A percentile compares a stretch with the other conserved stretches of the same genome.
phyloP scores from a whole-genome alignment of 1,139 yeast genomes.

The Keqinozyma sinolaborantium region DNA sequence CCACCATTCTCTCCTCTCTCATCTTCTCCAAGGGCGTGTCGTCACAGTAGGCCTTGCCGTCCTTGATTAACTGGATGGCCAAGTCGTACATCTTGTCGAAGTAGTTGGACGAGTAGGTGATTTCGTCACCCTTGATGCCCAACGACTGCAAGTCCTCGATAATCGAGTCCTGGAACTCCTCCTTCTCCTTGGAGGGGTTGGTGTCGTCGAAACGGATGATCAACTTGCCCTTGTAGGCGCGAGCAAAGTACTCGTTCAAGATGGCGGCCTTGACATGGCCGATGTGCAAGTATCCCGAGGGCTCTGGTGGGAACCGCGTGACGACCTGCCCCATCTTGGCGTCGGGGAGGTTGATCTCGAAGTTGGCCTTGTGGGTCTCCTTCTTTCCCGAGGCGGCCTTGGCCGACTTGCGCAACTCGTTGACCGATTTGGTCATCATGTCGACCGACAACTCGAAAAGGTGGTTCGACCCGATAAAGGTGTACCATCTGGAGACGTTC shows the following conservation, averaged over 20 bases:
- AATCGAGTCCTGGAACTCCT: constrained; percentile 88
- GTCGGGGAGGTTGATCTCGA: constrained; percentile 85
- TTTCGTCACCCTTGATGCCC: constrained; percentile 86
- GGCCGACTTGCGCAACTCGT: constrained; percentile 70
- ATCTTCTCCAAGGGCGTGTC: constrained; percentile 89
- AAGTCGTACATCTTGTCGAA: constrained; percentile 85
- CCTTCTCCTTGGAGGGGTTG: constrained; percentile 92
- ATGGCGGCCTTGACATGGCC: constrained; percentile 98
- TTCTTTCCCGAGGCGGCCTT: constrained; percentile 47
- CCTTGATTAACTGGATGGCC: constrained; percentile 82
- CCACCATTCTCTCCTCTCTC: constrained; percentile 99
- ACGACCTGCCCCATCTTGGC: constrained; percentile 93
- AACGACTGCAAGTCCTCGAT: constrained; percentile 82
- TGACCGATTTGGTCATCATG: constrained; percentile 59
- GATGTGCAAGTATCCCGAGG: constrained; percentile 86
- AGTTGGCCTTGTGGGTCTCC: constrained; percentile 83
- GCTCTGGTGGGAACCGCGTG: constrained; percentile 93
- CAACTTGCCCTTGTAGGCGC: constrained; percentile 88
- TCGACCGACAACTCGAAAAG: constrained; percentile 72
- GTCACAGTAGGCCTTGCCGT: constrained; percentile 95
- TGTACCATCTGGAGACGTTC: constrained; percentile 93
- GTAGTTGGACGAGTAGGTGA: constrained; percentile 90
- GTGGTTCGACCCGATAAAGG: constrained; percentile 62
- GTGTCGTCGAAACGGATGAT: constrained; percentile 96
- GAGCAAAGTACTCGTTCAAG: constrained; percentile 92